Evolutionary conservation across 352 stramenopile genomes (phyloP).

Genomic region (Globisporangium alternatum): DNA sequence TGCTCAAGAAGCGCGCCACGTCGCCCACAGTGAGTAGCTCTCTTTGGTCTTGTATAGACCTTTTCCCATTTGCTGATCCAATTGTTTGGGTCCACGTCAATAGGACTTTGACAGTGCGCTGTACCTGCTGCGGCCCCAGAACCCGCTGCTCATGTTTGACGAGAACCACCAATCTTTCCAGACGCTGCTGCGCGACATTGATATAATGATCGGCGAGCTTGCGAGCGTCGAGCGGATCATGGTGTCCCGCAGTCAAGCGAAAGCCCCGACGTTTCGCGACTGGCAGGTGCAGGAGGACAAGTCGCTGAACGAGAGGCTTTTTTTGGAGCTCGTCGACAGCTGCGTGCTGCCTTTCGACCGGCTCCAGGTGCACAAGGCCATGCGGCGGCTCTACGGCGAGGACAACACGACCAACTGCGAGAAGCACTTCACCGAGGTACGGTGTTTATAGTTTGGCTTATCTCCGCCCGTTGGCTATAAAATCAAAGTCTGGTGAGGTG

Average conservation of each 20-base stretch:
- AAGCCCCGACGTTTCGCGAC: background rate
- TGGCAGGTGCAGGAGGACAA: constrained; percentile 6
- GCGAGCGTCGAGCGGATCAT: background rate
- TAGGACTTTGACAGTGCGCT: constrained; percentile 2
- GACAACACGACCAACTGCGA: background rate
- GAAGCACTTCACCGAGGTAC: background rate
- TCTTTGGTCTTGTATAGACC: background rate
- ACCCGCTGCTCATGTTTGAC: background rate
- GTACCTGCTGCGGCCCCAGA: background rate
- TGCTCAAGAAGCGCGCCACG: constrained; percentile 10
- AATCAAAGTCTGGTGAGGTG: too few species aligned
- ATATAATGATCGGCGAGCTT: background rate
- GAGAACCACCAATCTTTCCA: background rate
- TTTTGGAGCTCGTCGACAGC: constrained; percentile 27
- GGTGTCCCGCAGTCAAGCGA: background rate
- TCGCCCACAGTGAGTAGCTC: background rate
- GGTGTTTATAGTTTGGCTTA: too few species aligned
- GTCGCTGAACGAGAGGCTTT: constrained; percentile 19
- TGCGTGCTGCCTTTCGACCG: constrained; percentile 29
- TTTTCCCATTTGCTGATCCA: background rate
- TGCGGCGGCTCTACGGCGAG: constrained; percentile 4
- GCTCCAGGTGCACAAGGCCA: background rate
- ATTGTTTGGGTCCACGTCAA: background rate
- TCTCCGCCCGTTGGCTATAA: too few species aligned
- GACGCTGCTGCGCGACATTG: background rate